Evolutionary conservation across 129 eudicot genomes (phyloP), one percentile per base, ranked within the genome.

Genomic region (Escallonia rubra): DNA sequence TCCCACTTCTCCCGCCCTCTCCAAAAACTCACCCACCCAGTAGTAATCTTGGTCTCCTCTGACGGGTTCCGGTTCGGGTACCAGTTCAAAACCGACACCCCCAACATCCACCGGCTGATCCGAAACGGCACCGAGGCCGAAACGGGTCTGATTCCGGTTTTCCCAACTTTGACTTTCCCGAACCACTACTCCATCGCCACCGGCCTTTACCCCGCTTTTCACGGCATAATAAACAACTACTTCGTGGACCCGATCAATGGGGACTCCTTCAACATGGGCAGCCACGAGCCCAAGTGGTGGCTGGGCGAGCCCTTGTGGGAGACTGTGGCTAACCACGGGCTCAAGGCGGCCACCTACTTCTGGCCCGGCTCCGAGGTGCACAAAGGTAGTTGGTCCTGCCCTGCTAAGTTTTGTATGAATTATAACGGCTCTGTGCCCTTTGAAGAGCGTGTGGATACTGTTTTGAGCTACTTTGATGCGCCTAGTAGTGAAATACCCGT

Each of bases 231-330:
- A 12, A 54, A 54, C 59, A 54, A 54, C 34, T n/a, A 54, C 10
- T 54, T 54, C n/a, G 4, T 14, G 13, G 59, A 54, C n/a, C 59
- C 59, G 4, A 8, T 11, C 4, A 54, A 16, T 0, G 59, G 59
- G 38, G 59, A 54, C 6, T 12, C 6, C 14, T 54, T 54, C 34
- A 54, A 12, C 34, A 54, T 54, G 59, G 59, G 15, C 14, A 54
- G 59, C 59, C 59, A 13, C 10, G 59, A 54, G 5, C 59, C 59
- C 59, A 54, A 54, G 34, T 54, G 59, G 59, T 54, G 59, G 59
- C 59, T 54, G 14, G 59, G 59, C 10, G 59, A 54, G 7, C 59
- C 59, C 16, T 4, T 54, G 5, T 54, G 59, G 59, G 59, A 54
- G 34, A 54, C 59, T 54, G 38, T 54, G 59, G 59, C 14, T n/a